A percentile compares a stretch with the other conserved stretches of the same genome.
phyloP scores from a whole-genome alignment of 2,329 filamentous ascomycete species.

The Cytospora schulzeri region DNA sequence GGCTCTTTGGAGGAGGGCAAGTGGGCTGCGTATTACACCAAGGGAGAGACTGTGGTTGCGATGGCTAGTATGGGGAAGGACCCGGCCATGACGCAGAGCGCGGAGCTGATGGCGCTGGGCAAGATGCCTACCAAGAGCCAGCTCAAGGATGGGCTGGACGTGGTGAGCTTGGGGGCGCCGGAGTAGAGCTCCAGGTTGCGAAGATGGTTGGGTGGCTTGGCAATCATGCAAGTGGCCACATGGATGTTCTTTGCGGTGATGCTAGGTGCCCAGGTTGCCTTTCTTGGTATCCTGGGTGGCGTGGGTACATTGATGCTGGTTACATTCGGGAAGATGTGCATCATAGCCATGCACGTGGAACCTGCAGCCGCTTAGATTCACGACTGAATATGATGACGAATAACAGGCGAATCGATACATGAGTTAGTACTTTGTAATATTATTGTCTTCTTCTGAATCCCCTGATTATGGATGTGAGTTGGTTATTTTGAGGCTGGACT shows the following conservation, averaged over 20 bases:
- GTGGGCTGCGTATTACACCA: constrained; percentile 87
- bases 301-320: constrained; percentile 9
- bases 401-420: neutral
- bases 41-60: constrained; percentile 84
- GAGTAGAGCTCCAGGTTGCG: constrained; percentile 32
- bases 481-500: neutral
- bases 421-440: constrained; percentile 5
- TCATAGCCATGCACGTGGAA: neutral
- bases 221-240: neutral
- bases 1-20: constrained; percentile 76
- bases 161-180: constrained; percentile 46
- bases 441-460: neutral
- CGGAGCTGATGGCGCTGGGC: constrained; percentile 79
- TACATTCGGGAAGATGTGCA: constrained; percentile 1
- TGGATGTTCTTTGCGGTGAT: constrained; percentile 12
- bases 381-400: neutral
- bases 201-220: neutral
- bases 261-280: neutral
- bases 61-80: constrained; percentile 91
- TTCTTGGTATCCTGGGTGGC: neutral
- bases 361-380: neutral
- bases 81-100: constrained; percentile 79
- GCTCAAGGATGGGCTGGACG: constrained; percentile 63
- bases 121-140: constrained; percentile 84
- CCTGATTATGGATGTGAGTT: neutral